Percentiles rank a stretch among this genome's conserved stretches.
These are phyloP conservation scores for Corymbia citriodora DNA, from an alignment of 441 rosid genomes.

Conservation along the genomic window DNA sequence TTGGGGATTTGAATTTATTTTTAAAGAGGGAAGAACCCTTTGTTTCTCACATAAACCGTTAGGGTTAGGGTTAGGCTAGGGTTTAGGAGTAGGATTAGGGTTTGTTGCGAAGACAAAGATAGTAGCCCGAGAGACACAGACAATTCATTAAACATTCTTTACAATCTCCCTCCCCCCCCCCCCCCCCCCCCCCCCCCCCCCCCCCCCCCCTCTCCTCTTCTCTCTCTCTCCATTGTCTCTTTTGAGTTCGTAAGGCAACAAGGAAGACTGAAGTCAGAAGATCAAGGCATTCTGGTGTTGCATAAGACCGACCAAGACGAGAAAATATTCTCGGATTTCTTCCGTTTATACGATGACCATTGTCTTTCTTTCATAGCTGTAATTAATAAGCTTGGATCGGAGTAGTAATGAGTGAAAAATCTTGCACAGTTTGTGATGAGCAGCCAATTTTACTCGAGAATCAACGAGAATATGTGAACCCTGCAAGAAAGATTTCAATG, in stretches of 20 bases:
- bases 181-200: no score
- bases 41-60: neutral
- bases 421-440: neutral
- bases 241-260: neutral
- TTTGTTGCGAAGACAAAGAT: neutral
- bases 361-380: neutral
- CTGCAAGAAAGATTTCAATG: neutral
- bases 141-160: neutral
- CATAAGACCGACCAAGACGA: neutral
- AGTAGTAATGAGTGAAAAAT: neutral
- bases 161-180: neutral
- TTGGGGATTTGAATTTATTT: neutral
- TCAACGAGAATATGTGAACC: neutral
- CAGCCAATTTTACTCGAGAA: neutral
- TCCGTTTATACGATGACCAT: neutral
- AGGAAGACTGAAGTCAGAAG: neutral
- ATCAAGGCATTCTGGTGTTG: neutral
- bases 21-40: neutral
- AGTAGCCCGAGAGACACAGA: neutral
- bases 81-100: neutral
- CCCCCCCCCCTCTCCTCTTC: neutral
- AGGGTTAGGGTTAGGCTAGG: neutral
- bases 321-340: neutral
- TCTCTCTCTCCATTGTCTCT: neutral
- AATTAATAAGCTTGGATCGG: neutral